These are phyloP conservation scores for Fusarium sp. DNA, from an alignment of 2,329 filamentous ascomycete genomes.

Conservation along the genomic window DNA sequence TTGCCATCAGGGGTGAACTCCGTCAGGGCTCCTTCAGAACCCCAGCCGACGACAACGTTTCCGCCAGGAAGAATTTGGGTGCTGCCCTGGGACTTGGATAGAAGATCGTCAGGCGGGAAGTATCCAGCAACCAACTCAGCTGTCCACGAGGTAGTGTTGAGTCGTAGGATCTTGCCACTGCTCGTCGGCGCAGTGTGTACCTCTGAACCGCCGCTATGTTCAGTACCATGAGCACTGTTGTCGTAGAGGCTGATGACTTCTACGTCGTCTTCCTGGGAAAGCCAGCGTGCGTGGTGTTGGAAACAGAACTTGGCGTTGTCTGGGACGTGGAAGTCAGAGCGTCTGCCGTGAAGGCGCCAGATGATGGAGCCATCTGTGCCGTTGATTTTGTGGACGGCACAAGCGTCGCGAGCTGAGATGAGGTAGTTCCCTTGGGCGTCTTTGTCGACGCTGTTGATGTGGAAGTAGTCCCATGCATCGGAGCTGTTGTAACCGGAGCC, in stretches of 20 bases:
- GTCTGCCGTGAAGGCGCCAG: conserved; percentile 67
- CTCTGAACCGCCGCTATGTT: no score
- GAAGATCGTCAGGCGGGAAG: conserved; percentile 64
- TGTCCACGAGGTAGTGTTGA: conserved; percentile 49
- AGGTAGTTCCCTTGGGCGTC: conserved; percentile 64
- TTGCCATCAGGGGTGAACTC: conserved; percentile 63
- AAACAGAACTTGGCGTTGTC: conserved; percentile 60
- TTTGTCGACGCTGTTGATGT: conserved; percentile 71
- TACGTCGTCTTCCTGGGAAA: conserved; percentile 7
- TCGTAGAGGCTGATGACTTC: no score
- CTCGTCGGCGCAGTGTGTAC: no score
- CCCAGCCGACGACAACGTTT: conserved; percentile 72
- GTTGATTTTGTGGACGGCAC: conserved; percentile 64
- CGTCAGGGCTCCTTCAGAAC: conserved; percentile 64
- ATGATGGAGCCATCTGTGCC: conserved; percentile 63
- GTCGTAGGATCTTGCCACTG: neutral
- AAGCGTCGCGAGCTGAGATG: conserved; percentile 66
- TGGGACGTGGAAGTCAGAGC: conserved; percentile 57
- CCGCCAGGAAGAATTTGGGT: conserved; percentile 66
- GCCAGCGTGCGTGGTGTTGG: conserved; percentile 67
- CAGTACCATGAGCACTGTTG: no score
- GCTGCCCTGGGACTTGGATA: conserved; percentile 64
- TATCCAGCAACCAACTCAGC: conserved; percentile 48
- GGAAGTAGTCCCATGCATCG: conserved; percentile 69
- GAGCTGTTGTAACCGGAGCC: conserved; percentile 50